A percentile compares a stretch with the other conserved stretches of the same genome.
These are phyloP conservation scores for Rubus parviflorus DNA, from an alignment of 306 rosid species.

Conservation along the genomic window DNA sequence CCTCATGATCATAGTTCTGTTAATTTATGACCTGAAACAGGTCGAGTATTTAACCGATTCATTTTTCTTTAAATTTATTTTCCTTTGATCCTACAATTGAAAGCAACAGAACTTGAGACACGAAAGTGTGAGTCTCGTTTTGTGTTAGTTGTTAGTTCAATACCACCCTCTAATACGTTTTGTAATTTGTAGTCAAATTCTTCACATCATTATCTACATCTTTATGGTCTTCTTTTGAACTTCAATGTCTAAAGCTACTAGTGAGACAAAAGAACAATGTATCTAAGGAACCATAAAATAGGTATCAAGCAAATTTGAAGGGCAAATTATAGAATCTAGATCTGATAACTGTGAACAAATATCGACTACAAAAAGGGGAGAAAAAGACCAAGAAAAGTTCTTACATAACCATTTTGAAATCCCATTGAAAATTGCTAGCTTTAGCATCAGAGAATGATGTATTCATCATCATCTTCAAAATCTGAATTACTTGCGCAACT, in stretches of 20 bases:
- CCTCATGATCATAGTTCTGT: constrained; percentile 17
- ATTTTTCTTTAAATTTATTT: neutral
- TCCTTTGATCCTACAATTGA: neutral
- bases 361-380: neutral
- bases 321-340: neutral
- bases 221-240: neutral
- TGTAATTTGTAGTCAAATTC: constrained; percentile 3
- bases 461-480: neutral
- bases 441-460: neutral
- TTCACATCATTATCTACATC: neutral
- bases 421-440: neutral
- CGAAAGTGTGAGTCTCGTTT: neutral
- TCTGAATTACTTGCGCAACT: neutral
- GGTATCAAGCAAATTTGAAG: neutral
- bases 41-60: constrained; percentile 6
- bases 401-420: neutral
- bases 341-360: neutral
- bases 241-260: neutral
- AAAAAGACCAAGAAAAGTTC: neutral
- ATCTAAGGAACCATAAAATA: neutral
- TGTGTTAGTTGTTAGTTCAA: neutral
- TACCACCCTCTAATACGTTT: neutral
- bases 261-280: neutral
- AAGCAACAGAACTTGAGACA: constrained; percentile 10
- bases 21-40: neutral